Percentiles rank a stretch among this genome's conserved stretches.
Evolutionary conservation across 768 basidiomycete species (phyloP).

Genomic region (Leccinum variicolor): DNA sequence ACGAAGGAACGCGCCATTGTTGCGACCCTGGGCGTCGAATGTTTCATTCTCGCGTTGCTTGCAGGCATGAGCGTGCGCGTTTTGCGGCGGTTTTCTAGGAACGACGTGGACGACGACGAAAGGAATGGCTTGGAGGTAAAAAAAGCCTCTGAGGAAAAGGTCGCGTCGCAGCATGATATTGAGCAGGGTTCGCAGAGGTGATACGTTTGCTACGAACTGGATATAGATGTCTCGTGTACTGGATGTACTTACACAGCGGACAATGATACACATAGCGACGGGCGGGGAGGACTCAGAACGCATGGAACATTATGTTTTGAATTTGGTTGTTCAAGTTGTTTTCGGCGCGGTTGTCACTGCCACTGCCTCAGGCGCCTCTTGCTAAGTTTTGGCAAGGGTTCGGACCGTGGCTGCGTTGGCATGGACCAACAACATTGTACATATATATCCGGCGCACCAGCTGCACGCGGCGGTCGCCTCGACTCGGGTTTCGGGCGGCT

Average conservation of each 20-base stretch:
- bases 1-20: neutral
- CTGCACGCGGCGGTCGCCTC: neutral
- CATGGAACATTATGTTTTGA: too few relatives aligned
- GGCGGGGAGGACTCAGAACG: too few relatives aligned
- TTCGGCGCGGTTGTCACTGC: too few relatives aligned
- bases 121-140: neutral
- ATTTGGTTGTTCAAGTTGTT: neutral
- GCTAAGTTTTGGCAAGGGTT: neutral
- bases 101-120: neutral
- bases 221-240: neutral
- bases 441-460: neutral
- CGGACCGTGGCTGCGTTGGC: neutral
- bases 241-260: neutral
- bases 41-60: slow-evolving; percentile 2
- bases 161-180: neutral
- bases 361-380: neutral
- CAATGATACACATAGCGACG: neutral
- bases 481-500: neutral
- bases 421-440: neutral
- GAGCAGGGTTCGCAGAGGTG: neutral
- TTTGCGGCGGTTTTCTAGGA: slow-evolving; percentile 1
- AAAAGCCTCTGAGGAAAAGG: neutral
- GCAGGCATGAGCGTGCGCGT: neutral
- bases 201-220: neutral
- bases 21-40: slow-evolving; percentile 5